Base-by-base conservation (phyloP, 352 stramenopile genomes). In the Globisporangium paroecandrum region DNA sequence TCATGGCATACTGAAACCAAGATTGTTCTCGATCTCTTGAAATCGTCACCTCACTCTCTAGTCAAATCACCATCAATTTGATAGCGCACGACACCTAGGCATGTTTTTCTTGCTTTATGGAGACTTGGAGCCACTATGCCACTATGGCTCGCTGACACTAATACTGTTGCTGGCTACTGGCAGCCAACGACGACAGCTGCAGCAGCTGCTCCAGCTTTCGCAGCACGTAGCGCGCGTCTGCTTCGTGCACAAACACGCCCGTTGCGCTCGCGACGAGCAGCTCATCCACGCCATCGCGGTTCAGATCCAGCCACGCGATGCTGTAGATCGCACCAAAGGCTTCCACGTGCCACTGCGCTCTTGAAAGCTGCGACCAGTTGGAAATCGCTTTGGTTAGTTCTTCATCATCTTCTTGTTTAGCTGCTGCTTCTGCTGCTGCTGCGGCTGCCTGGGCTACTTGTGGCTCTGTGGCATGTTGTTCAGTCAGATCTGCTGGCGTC, bases 321-420 rank as follows among this genome's bases (percentile, higher is more conserved):
- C 82, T 90, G 75, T 92, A 94, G 69, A 94, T 83, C 38, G 75
- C 66, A 0, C 85, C 85, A 59, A 91, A 91, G 0, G 73, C 79
- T 22, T 89, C 70, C 38, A 94, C 61, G 49, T 82, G 62, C 79
- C 81, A 91, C 9, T 69, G 41, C 1, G 63, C 49, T 7, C 63
- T 51, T 1, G 71, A 36, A 32, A 87, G 34, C 43, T 72, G 64
- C 8, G 69, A 54, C 84, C 84, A 92, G 12, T 4, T 51, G 10
- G 32, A 51, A n/a, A 56, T 10, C 18, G 10, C 36, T 20, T n/a
- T 20, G 13, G 4, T 20, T 24, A 4, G 6, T 25, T 61, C 55
- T 27, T 29, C 20, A 2, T 10, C 56, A 13, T 46, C n/a, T 34
- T 38, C 27, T 25, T 46, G 5, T 12, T 51, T 51, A 51, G 6